Conservation (phyloP, 345 rosid species). For the Lepidium sativum region DNA sequence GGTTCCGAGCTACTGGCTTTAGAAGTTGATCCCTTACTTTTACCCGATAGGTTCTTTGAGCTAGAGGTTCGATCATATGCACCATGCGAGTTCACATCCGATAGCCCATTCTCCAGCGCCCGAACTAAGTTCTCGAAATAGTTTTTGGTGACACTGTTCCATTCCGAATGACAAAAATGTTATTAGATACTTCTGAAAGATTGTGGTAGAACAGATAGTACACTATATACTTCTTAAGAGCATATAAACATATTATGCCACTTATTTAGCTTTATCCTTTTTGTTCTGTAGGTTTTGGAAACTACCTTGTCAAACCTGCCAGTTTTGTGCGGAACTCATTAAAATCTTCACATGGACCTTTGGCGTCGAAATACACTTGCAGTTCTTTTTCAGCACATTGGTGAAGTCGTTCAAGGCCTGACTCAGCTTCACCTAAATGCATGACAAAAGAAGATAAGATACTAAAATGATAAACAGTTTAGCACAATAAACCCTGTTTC, state of each 20-base stretch:
- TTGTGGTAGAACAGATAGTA: background rate
- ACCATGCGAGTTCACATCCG: conserved; percentile 58
- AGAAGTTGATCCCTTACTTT: conserved; percentile 52
- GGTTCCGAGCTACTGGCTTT: conserved; percentile 41
- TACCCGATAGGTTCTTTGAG: conserved; percentile 45
- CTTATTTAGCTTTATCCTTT: background rate
- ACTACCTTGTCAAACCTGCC: conserved; percentile 75
- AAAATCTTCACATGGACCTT: conserved; percentile 62
- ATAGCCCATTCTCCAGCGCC: conserved; percentile 73
- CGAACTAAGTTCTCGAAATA: conserved; percentile 80
- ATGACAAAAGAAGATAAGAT: conserved; percentile 1
- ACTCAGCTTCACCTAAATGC: conserved; percentile 71
- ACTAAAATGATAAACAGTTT: background rate
- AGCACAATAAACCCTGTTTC: background rate
- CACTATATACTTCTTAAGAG: background rate
- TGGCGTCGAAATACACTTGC: conserved; percentile 40
- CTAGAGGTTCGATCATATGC: conserved; percentile 42
- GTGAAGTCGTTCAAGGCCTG: conserved; percentile 85
- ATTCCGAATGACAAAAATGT: background rate
- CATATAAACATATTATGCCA: background rate
- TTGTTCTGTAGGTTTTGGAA: background rate
- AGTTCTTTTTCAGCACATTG: conserved; percentile 89
- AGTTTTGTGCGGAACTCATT: conserved; percentile 82
- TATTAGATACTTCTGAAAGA: background rate
- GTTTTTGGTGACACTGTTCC: conserved; percentile 66